Base-by-base conservation (phyloP, 1,139 yeast genomes). In the Nakaseomyces nivariensis region DNA sequence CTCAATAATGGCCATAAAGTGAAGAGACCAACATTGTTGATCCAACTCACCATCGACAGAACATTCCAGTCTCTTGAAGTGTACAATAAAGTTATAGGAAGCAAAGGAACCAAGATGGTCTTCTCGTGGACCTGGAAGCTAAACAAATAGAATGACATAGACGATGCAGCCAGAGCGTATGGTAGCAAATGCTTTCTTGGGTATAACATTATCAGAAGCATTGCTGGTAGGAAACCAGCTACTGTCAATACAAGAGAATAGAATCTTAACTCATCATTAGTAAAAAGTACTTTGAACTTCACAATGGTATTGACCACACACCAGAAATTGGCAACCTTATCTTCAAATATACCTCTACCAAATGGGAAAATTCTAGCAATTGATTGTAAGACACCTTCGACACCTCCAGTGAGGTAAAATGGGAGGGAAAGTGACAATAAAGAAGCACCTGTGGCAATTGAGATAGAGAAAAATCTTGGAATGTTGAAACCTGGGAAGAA, bases 261-360 rank as follows among this genome's bases (percentile, higher is more conserved):
- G 45, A 72, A 65, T 49, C 87, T 85, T 41, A 92, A 72, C 60
- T 85, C 77, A 3, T 72, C 68, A n/a, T 74, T 71, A 1, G 79
- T 67, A 57, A 85, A 82, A 0, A 75, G 52, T 3, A 69, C 62
- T 56, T 78, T 81, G 60, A 88, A 83, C 64, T 92, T 92, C 62
- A 90, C 66, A 10, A 88, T 57, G 0, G 85, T 73, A 66, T 92
- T 92, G 1, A 89, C 72, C 8, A 95, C 83, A 66, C 98, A 90
- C 99, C 99, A 92, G 60, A 92, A 83, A 63, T 90, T 92, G 47
- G 96, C 97, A 11, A 94, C 98, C 66, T 92, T 92, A 64, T 92
- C 98, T 67, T 92, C 98, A 74, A 94, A 92, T n/a, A 94, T 74
- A 0, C 98, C 98, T 62, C 98, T 76, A 46, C 80, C 79, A 61